Conservation (phyloP, 768 basidiomycete genomes). For the Xerocomellus chrysenteron region DNA sequence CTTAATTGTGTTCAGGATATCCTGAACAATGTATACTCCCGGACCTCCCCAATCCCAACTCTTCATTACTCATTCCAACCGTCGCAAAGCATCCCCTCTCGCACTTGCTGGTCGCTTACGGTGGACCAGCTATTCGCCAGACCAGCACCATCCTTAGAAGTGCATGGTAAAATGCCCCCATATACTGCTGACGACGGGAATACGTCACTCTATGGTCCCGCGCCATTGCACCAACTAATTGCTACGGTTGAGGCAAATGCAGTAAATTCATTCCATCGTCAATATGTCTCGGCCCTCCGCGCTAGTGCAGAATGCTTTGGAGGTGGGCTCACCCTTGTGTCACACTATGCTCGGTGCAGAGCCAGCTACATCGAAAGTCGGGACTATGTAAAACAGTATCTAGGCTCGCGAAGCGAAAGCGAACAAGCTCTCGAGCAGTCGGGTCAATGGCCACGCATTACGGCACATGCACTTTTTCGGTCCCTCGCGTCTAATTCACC, state of each 20-base stretch:
- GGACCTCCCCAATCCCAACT: neutral
- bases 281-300: neutral
- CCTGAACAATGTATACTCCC: neutral
- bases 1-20: neutral
- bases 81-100: neutral
- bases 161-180: neutral
- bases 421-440: constrained; percentile 21
- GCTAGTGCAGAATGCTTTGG: constrained; percentile 11
- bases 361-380: neutral
- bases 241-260: neutral
- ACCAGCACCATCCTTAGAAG: neutral
- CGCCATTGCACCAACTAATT: too few species aligned
- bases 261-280: constrained; percentile 10
- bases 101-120: too few species aligned
- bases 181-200: too few species aligned
- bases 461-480: too few species aligned
- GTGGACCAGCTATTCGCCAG: neutral
- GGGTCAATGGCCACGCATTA: neutral
- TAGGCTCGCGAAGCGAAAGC: constrained; percentile 13
- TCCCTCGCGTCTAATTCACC: too few species aligned
- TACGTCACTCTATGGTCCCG: too few species aligned
- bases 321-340: neutral
- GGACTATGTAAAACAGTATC: neutral
- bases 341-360: constrained; percentile 10
- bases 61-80: constrained; percentile 8